phyloP scores from a whole-genome alignment of 2,329 filamentous ascomycete genomes.

The Epichloe baconii region DNA sequence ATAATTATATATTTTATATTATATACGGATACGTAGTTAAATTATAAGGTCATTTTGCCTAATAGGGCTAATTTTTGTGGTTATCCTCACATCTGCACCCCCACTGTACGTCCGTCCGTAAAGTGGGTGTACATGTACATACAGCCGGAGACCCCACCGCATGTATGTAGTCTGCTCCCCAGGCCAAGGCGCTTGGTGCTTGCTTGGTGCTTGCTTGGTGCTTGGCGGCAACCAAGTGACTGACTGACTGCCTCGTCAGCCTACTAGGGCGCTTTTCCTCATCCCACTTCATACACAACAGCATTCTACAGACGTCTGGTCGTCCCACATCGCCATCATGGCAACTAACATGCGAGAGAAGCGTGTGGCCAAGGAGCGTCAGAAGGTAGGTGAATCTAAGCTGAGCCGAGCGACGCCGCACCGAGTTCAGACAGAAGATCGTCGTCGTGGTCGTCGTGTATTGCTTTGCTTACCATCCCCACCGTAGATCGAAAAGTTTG shows the following conservation, averaged over 20 bases:
- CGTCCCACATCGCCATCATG: conserved; percentile 9
- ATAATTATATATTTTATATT: too few species aligned
- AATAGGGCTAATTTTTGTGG: too few species aligned
- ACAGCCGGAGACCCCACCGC: background rate
- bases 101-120: too few species aligned
- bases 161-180: background rate
- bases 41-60: too few species aligned
- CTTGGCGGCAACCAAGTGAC: background rate
- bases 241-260: too few species aligned
- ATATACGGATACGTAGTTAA: too few species aligned
- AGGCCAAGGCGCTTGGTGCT: too few species aligned
- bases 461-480: conserved; percentile 3
- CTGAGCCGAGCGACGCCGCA: background rate
- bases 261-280: background rate
- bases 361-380: conserved; percentile 17
- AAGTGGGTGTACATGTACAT: background rate
- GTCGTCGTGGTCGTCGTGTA: conserved; percentile 2
- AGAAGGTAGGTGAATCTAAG: conserved; percentile 12
- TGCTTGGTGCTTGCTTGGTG: background rate
- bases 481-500: conserved; percentile 37
- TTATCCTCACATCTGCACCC: too few species aligned
- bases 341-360: conserved; percentile 15
- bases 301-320: background rate
- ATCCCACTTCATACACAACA: conserved; percentile 2
- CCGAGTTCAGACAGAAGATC: background rate